A percentile compares a stretch with the other conserved stretches of the same genome.
These are phyloP conservation scores for Xylaria sp. DNA, from an alignment of 2,329 filamentous ascomycete genomes.

Conservation along the genomic window DNA sequence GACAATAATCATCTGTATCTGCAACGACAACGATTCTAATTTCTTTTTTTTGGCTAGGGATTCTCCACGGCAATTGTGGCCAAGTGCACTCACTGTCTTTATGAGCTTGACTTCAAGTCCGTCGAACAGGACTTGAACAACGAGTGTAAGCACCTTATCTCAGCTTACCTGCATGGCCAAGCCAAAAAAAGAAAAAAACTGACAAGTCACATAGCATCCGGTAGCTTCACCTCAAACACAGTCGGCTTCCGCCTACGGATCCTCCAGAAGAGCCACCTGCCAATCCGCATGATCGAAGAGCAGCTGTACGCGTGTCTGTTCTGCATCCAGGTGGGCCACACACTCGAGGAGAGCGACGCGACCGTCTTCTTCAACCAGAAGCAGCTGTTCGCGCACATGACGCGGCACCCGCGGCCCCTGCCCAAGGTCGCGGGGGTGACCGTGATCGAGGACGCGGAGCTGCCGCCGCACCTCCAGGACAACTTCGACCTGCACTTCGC, in stretches of 20 bases:
- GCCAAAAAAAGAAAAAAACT: conserved; percentile 1
- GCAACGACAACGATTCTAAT: conserved; percentile 24
- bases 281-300: conserved; percentile 62
- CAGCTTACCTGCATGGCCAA: background rate
- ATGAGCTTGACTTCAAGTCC: conserved; percentile 63
- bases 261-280: conserved; percentile 66
- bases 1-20: background rate
- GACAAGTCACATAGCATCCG: conserved; percentile 53
- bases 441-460: conserved; percentile 58
- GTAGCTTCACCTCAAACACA: conserved; percentile 59
- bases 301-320: conserved; percentile 66
- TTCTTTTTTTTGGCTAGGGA: conserved; percentile 48
- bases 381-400: conserved; percentile 64
- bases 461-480: conserved; percentile 56
- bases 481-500: conserved; percentile 66
- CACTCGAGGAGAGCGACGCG: conserved; percentile 64
- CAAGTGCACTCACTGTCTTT: conserved; percentile 64
- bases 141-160: conserved; percentile 53
- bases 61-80: conserved; percentile 59
- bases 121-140: conserved; percentile 64
- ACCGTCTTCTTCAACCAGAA: conserved; percentile 67
- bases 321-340: conserved; percentile 62
- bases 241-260: conserved; percentile 65
- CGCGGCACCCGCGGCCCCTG: conserved; percentile 64
- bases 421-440: conserved; percentile 61